Base-by-base conservation (phyloP, 2,329 filamentous ascomycete genomes). In the Microsporum canis region DNA sequence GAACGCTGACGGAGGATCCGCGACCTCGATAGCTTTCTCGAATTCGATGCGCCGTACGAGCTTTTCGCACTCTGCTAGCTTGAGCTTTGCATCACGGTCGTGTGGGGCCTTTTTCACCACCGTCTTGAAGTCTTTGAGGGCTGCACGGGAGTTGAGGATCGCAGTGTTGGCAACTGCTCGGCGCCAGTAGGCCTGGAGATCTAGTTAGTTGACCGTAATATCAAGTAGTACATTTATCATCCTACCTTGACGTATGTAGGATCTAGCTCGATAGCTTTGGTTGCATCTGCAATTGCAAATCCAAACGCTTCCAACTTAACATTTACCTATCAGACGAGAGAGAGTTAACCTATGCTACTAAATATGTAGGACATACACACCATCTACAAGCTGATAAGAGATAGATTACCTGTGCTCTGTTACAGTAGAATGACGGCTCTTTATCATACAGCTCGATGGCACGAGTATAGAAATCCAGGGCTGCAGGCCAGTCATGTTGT, bases 251-350 rank as follows among this genome's bases (percentile, higher is more conserved):
- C 83, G 72, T 96, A 90, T 70, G 85, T 84, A 14, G 90, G 84
- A 71, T 97, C 89, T 62, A 97, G 79, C 72, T 95, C 90, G 70
- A 97, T 86, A 14, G 94, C 94, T 75, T 89, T 95, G 59, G 88
- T 89, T 36, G 92, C 90, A 76, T 99, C 94, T 59, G 86, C 81
- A 68, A 97, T 88, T 29, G 94, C 91, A 77, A 92, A 95, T 43
- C 94, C 94, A 72, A 91, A 97, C 23, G 92, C 85, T 75, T 99
- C 94, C 43, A 92, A 86, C 78, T 96, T 97, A 75, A 99, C 92
- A 73, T 99, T 83, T 65, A 89, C 89, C 90, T 96, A 69, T 31
- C 62, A 51, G 58, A 58, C 57, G 61, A 31, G 34, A 31, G 14
- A 31, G 23, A 51, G 45, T 51, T 51, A 51, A 31, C 45, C 27